Evolutionary conservation across 2,329 filamentous ascomycete species (phyloP).

Genomic region (Penicillium verrucosum): DNA sequence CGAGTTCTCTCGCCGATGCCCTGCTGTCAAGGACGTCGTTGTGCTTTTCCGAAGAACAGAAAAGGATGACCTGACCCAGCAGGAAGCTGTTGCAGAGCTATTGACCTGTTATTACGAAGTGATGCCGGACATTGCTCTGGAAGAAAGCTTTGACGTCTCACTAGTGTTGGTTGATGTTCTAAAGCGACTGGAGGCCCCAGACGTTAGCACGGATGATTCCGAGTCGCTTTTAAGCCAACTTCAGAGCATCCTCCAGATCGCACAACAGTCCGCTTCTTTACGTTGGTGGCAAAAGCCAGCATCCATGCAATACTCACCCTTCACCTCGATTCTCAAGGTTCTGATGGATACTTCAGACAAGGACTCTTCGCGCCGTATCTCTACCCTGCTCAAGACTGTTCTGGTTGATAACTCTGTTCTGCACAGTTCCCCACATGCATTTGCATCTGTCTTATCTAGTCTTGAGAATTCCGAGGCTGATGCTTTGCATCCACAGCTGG

Average conservation of each 20-base stretch:
- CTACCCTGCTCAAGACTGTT: slow-evolving; percentile 34
- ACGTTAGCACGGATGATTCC: slow-evolving; percentile 47
- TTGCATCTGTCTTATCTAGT: slow-evolving; percentile 39
- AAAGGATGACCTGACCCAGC: slow-evolving; percentile 68
- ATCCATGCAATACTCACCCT: slow-evolving; percentile 40
- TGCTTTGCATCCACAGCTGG: slow-evolving; percentile 46
- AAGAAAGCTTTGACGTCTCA: slow-evolving; percentile 86
- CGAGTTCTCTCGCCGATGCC: slow-evolving; percentile 74
- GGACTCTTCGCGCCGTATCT: slow-evolving; percentile 34
- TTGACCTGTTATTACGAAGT: slow-evolving; percentile 82
- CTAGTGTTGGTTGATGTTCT: slow-evolving; percentile 68
- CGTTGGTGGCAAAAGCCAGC: slow-evolving; percentile 77
- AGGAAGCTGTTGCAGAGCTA: slow-evolving; percentile 73
- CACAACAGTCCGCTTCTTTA: slow-evolving; percentile 76
- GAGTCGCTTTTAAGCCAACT: slow-evolving; percentile 68
- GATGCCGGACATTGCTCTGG: slow-evolving; percentile 72
- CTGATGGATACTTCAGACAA: slow-evolving; percentile 31
- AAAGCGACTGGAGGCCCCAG: slow-evolving; percentile 53
- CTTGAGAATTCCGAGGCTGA: slow-evolving; percentile 34
- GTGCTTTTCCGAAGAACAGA: slow-evolving; percentile 67
- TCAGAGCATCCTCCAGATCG: slow-evolving; percentile 76
- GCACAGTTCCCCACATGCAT: slow-evolving; percentile 30
- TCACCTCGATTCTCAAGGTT: slow-evolving; percentile 42
- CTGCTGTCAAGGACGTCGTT: slow-evolving; percentile 77
- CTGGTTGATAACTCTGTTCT: slow-evolving; percentile 39